Conservation (phyloP, 1,139 yeast genomes). For the Hansenula lynferdii region DNA sequence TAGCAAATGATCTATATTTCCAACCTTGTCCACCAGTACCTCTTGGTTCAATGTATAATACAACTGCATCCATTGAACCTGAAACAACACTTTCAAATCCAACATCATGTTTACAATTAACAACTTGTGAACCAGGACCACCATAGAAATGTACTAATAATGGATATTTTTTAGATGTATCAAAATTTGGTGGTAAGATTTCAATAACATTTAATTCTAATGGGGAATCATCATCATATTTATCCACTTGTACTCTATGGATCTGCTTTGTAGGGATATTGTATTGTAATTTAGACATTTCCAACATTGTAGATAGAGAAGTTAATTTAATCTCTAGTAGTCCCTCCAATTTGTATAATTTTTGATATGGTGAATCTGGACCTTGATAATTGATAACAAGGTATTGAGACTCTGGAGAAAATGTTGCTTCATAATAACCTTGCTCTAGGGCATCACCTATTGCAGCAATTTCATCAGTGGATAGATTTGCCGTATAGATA, state of each 20-base stretch:
- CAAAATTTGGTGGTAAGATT: slow-evolving; percentile 67
- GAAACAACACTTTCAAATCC: slow-evolving; percentile 70
- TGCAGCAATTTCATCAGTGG: slow-evolving; percentile 24
- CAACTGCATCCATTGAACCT: slow-evolving; percentile 66
- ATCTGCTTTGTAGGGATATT: slow-evolving; percentile 54
- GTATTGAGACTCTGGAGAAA: slow-evolving; percentile 54
- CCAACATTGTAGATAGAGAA: slow-evolving; percentile 22
- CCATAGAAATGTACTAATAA: slow-evolving; percentile 83
- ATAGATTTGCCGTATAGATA: slow-evolving; percentile 38
- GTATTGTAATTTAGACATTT: slow-evolving; percentile 27
- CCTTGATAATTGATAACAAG: slow-evolving; percentile 53
- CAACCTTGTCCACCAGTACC: slow-evolving; percentile 94
- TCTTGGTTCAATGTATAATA: slow-evolving; percentile 85
- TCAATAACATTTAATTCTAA: slow-evolving; percentile 65
- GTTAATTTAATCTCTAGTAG: slow-evolving; percentile 24
- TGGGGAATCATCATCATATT: slow-evolving; percentile 25
- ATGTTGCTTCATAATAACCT: slow-evolving; percentile 56
- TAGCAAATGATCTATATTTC: slow-evolving; percentile 64
- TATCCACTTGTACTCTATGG: slow-evolving; percentile 42
- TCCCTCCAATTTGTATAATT: slow-evolving; percentile 10
- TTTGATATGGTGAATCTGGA: slow-evolving; percentile 53
- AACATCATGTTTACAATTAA: slow-evolving; percentile 46
- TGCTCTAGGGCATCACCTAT: slow-evolving; percentile 45
- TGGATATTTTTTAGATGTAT: slow-evolving; percentile 57
- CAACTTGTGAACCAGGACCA: slow-evolving; percentile 89